A percentile compares a stretch with the other conserved stretches of the same genome.
Evolutionary conservation across 208 protist genomes (phyloP).

Genomic region (Acanthamoeba rhysodes): DNA sequence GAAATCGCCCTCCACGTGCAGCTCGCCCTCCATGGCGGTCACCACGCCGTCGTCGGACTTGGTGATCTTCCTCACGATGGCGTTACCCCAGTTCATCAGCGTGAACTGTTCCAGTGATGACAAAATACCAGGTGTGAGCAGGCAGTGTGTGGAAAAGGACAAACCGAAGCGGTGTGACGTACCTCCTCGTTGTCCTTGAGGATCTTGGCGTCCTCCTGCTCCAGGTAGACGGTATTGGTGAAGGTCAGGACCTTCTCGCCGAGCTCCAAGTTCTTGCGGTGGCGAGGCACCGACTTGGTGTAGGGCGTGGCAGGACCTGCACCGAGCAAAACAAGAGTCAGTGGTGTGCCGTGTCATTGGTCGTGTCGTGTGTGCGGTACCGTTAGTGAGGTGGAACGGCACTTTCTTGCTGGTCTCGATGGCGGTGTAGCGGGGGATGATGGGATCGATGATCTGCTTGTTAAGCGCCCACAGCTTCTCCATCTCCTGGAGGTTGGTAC

Average conservation of each 20-base stretch:
- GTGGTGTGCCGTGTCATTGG: too few relatives aligned
- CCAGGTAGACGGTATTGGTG: slow-evolving; percentile 56
- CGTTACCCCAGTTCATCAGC: slow-evolving; percentile 99
- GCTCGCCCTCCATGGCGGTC: slow-evolving; percentile 78
- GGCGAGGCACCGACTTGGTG: slow-evolving; percentile 85
- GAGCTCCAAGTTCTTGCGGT: slow-evolving; percentile 96
- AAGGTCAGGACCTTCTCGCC: slow-evolving; percentile 94
- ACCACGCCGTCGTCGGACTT: slow-evolving; percentile 74
- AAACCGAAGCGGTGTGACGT: background rate
- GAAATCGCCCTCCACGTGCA: slow-evolving; percentile 96
- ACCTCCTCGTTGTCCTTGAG: slow-evolving; percentile 62
- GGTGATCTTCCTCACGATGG: slow-evolving; percentile 89
- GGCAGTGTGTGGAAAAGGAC: too few relatives aligned
- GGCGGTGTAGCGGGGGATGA: slow-evolving; percentile 97
- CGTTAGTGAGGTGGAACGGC: slow-evolving; percentile 62
- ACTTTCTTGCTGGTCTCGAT: slow-evolving; percentile 88
- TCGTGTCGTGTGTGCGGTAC: background rate
- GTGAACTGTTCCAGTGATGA: slow-evolving; percentile 92
- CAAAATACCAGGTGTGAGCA: too few relatives aligned
- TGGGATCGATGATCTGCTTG: slow-evolving; percentile 97
- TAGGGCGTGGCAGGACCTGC: slow-evolving; percentile 37
- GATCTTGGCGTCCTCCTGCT: slow-evolving; percentile 67
- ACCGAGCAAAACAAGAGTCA: background rate
- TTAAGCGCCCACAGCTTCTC: slow-evolving; percentile 99
- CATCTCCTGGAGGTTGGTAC: slow-evolving; percentile 98